Evolutionary conservation across 139 green algal genomes (phyloP).

Genomic region (Penium margaritaceum): DNA sequence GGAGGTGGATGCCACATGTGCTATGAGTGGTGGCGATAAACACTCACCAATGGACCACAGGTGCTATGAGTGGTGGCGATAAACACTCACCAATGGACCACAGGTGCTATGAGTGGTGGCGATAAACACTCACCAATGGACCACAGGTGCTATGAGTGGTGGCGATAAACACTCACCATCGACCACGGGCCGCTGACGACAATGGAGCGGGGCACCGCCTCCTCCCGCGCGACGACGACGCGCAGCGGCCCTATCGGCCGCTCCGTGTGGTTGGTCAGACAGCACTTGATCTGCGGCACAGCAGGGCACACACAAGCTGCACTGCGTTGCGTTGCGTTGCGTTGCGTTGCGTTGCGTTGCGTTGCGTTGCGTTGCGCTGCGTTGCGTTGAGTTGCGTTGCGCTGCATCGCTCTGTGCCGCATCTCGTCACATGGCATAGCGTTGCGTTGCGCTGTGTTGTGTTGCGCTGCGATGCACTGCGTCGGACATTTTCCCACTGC

Average conservation of each 20-base stretch:
- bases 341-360: no score
- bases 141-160: no score
- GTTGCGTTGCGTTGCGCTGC: no score
- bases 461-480: no score
- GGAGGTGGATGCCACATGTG: background rate
- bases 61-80: background rate
- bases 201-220: background rate
- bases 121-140: background rate
- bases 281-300: constrained; percentile 26
- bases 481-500: no score
- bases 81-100: background rate
- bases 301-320: no score
- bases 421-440: no score
- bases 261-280: constrained; percentile 22
- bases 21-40: background rate
- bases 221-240: constrained; percentile 10
- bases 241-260: constrained; percentile 6
- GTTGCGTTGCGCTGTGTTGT: no score
- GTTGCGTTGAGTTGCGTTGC: no score
- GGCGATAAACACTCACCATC: constrained; percentile 17
- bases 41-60: background rate
- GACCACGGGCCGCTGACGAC: constrained; percentile 29
- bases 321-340: no score
- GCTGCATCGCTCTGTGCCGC: no score
- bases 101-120: no score